Base-by-base conservation (phyloP, 257 asterid species). In the Eucommia ulmoides region DNA sequence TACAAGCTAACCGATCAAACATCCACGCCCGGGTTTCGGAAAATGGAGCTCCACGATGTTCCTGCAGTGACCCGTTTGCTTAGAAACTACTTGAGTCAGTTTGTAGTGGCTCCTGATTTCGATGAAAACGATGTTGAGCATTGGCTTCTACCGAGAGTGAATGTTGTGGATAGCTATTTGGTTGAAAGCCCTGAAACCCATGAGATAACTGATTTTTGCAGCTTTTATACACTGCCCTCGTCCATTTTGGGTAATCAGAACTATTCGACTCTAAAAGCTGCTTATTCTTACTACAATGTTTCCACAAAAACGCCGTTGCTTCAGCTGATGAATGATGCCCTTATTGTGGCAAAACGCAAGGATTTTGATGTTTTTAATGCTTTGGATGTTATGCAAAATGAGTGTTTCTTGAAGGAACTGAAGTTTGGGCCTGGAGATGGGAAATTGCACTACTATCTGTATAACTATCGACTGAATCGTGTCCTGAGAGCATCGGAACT, bases 51-150 rank as follows among this genome's bases (percentile, higher is more conserved):
- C 20, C 48, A 15, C 0, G 48, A 42, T 42, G 20, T 42, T 18
- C 48, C 48, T 16, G 48, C 48, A 42, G 48, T 42, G n/a, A 42
- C 48, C 48, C 48, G 48, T 42, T 16, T 42, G 48, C 48, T 42
- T 42, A 42, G 19, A 21, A 4, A 42, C 9, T 18, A 42, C 48
- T 42, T 4, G 48, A 42, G 19, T 3, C 48, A 42, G 15, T 42
- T 42, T 16, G 2, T 42, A 0, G 48, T 42, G n/a, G 48, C 48
- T 16, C 48, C 48, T 7, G 48, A 42, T 16, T 42, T 42, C 19
- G 48, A 42, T 42, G 48, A 42, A 42, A 42, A 16, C 19, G 48
- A 42, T 42, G 48, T 42, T 1, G 48, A 42, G 20, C 48, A 42
- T 21, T 42, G 48, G 48, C 48, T 42, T 42, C 48, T 42, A 3